Conservation (phyloP, 768 basidiomycete species). For the Zangia roseola region DNA sequence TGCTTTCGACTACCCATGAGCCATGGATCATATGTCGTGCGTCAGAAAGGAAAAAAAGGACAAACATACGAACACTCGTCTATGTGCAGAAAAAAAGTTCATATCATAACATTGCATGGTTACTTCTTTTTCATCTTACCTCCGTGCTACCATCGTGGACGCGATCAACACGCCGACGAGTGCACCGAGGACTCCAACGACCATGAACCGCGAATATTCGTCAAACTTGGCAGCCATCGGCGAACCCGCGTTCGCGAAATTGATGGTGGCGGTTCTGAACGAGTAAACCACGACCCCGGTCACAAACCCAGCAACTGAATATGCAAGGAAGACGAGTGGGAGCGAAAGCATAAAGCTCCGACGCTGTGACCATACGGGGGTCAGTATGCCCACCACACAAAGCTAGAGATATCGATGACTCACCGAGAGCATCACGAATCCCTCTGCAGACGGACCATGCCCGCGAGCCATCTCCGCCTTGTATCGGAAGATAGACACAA, state of each 20-base stretch:
- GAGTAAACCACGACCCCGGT: slow-evolving; percentile 65
- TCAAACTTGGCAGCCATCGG: slow-evolving; percentile 46
- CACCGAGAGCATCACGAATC: slow-evolving; percentile 55
- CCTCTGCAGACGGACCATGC: slow-evolving; percentile 44
- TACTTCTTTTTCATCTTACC: slow-evolving; percentile 2
- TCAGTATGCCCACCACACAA: background rate
- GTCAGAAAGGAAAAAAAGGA: background rate
- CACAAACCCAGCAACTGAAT: slow-evolving; percentile 68
- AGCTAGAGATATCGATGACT: slow-evolving; percentile 3
- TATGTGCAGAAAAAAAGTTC: no score
- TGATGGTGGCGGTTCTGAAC: slow-evolving; percentile 48
- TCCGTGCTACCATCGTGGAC: slow-evolving; percentile 37
- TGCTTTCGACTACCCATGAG: background rate
- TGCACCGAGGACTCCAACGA: slow-evolving; percentile 62
- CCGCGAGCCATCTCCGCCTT: slow-evolving; percentile 63
- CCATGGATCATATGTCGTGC: background rate
- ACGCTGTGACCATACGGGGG: slow-evolving; percentile 30
- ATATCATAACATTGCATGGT: no score
- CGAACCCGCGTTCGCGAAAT: slow-evolving; percentile 32
- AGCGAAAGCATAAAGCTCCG: slow-evolving; percentile 63
- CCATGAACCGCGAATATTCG: slow-evolving; percentile 61
- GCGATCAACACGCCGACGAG: slow-evolving; percentile 60
- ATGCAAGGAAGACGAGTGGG: slow-evolving; percentile 71
- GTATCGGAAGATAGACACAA: slow-evolving; percentile 67
- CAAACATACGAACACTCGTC: background rate